phyloP scores from a whole-genome alignment of 1,284 basidiomycete species.

The Inonotus obliquus region DNA sequence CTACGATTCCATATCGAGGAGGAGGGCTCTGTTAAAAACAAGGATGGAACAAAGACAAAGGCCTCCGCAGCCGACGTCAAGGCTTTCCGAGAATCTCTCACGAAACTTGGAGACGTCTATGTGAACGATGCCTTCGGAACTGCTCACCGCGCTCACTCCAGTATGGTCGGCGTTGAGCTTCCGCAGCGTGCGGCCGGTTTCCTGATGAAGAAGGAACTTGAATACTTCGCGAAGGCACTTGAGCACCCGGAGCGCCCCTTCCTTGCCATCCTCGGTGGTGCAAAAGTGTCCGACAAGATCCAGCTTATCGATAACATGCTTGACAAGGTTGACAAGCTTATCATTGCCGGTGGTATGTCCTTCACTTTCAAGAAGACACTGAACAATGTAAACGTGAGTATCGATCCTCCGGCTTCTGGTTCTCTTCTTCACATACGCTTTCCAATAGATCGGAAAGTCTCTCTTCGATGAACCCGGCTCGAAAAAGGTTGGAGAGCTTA shows the following conservation, averaged over 20 bases:
- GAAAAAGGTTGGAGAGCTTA: constrained; percentile 79
- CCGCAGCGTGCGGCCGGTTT: constrained; percentile 94
- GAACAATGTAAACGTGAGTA: constrained; percentile 66
- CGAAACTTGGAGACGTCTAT: constrained; percentile 93
- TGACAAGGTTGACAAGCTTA: constrained; percentile 96
- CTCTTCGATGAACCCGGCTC: constrained; percentile 91
- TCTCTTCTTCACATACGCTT: constrained; percentile 14
- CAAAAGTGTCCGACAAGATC: constrained; percentile 99
- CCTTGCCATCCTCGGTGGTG: constrained; percentile 97
- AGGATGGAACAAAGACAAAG: constrained; percentile 90
- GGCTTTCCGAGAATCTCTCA: constrained; percentile 84
- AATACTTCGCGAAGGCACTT: constrained; percentile 97
- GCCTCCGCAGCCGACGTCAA: constrained; percentile 82
- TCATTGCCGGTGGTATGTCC: constrained; percentile 98
- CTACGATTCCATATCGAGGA: constrained; percentile 98
- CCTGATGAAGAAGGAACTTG: constrained; percentile 98
- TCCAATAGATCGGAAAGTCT: constrained; percentile 80
- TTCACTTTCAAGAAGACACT: constrained; percentile 99
- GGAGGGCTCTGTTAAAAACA: constrained; percentile 92
- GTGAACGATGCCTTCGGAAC: constrained; percentile 99
- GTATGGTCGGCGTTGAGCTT: constrained; percentile 96
- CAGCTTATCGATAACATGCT: constrained; percentile 99
- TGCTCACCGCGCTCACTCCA: constrained; percentile 96
- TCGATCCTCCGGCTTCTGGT: constrained; percentile 6
- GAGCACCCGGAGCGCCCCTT: constrained; percentile 95